Percentiles rank a stretch among this genome's conserved stretches.
Conservation (phyloP, 176 grass and related monocot species). For the Bromus sterilis region DNA sequence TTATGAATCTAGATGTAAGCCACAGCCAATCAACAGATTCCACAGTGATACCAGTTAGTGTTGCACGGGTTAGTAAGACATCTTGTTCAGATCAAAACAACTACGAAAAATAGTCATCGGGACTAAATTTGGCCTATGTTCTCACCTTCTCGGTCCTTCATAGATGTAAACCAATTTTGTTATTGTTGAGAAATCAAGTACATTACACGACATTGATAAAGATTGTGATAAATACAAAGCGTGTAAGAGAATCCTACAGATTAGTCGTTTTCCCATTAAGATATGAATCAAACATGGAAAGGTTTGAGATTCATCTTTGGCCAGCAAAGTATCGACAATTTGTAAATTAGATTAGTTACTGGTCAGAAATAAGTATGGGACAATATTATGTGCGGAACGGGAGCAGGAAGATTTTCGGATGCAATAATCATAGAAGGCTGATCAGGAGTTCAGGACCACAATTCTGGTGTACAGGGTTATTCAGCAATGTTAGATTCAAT, state of each 20-base stretch:
- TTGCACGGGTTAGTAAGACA: too few species aligned
- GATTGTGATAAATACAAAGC: too few species aligned
- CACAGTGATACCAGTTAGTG: too few species aligned
- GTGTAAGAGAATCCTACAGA: background rate
- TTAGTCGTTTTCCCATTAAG: background rate
- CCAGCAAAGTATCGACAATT: background rate
- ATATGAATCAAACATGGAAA: background rate
- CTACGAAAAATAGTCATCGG: too few species aligned
- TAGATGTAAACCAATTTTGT: background rate
- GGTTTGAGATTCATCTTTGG: background rate
- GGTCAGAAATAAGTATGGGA: background rate
- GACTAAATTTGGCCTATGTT: too few species aligned
- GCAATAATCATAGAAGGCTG: background rate
- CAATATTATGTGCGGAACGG: background rate
- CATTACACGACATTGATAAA: too few species aligned
- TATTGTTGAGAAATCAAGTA: too few species aligned
- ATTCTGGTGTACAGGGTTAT: too few species aligned
- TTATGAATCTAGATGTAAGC: background rate
- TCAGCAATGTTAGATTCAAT: too few species aligned
- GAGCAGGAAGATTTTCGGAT: background rate
- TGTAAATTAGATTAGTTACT: background rate
- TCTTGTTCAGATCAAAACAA: too few species aligned
- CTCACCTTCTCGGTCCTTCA: too few species aligned
- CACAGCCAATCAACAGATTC: background rate
- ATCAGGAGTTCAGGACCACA: background rate